Evolutionary conservation across 306 rosid species (phyloP), one percentile per base, ranked within the genome.

Genomic region (Rubus parviflorus): DNA sequence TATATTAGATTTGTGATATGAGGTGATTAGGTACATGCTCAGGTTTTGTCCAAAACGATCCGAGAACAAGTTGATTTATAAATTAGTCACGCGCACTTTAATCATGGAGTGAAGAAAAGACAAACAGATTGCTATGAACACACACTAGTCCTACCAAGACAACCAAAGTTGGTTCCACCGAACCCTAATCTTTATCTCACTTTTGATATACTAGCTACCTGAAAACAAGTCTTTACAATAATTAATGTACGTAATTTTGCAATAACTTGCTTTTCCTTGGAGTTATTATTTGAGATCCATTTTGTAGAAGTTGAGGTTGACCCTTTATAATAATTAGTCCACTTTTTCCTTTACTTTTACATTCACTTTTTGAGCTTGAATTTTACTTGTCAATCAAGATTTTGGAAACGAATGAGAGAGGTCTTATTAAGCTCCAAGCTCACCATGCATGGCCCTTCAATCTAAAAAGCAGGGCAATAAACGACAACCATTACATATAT

Each of bases 121-220:
- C 46, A 64, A 35, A 64, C 22, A 37, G 69, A 40, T 64, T 37
- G 69, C 69, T 38, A 37, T 38, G 16, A 37, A 64, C 69, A 7
- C 42, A 63, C 68, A 37, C 22, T 6, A 37, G 20, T 66, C 49
- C 71, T 41, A 37, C 14, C 8, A n/a, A 8, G 56, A 23, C 69
- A 60, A 74, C 15, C 60, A 58, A 74, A 3, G 19, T 23, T 43
- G 77, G 77, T 74, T 74, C 35, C 8, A 42, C n/a, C 77, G 12
- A 57, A 41, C 67, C 42, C 67, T 15, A 14, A 30, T 11, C 49
- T 53, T 72, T 53, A 72, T 72, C 20, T 72, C 66, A 7, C 22
- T 41, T 54, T 20, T 54, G n/a, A 35, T 37, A 6, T 72, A 56
- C 0, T 25, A n/a, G 62, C 30, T 25, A 25, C 30, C 61, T 7